Evolutionary conservation across 2,329 filamentous ascomycete genomes (phyloP).

Genomic region (Cytospora paraplurivora): DNA sequence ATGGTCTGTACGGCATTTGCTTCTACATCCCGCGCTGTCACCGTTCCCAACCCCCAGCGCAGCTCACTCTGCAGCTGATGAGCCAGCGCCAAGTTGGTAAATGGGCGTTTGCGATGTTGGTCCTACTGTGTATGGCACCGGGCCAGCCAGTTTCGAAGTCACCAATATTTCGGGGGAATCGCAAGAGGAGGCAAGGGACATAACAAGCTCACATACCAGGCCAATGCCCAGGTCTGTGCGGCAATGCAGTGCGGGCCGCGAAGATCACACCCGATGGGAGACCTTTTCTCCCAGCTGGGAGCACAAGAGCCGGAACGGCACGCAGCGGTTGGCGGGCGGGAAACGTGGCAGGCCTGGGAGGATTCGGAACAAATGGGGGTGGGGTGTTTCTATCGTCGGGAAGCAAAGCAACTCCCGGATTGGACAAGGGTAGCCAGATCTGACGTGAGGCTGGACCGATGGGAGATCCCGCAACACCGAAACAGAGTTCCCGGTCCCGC

Average conservation of each 20-base stretch:
- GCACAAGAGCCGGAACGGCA: slow-evolving; percentile 15
- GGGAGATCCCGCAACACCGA: neutral
- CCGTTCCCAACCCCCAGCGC: neutral
- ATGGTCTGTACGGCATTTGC: neutral
- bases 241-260: slow-evolving; percentile 8
- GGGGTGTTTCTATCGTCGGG: neutral
- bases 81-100: neutral
- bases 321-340: slow-evolving; percentile 19
- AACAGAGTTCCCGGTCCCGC: slow-evolving; percentile 16
- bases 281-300: neutral
- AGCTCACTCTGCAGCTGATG: neutral
- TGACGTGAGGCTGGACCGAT: neutral
- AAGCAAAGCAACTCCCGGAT: neutral
- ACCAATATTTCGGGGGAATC: neutral
- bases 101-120: neutral
- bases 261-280: slow-evolving; percentile 2
- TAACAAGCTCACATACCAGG: neutral
- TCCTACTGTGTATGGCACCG: too few species aligned
- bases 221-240: slow-evolving; percentile 3
- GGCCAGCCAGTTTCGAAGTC: neutral
- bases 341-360: slow-evolving; percentile 12
- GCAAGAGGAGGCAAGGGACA: neutral
- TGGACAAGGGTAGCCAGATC: neutral
- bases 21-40: neutral
- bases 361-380: neutral